These are phyloP conservation scores for Boletus insuetus DNA, from an alignment of 768 basidiomycete genomes.

Conservation along the genomic window DNA sequence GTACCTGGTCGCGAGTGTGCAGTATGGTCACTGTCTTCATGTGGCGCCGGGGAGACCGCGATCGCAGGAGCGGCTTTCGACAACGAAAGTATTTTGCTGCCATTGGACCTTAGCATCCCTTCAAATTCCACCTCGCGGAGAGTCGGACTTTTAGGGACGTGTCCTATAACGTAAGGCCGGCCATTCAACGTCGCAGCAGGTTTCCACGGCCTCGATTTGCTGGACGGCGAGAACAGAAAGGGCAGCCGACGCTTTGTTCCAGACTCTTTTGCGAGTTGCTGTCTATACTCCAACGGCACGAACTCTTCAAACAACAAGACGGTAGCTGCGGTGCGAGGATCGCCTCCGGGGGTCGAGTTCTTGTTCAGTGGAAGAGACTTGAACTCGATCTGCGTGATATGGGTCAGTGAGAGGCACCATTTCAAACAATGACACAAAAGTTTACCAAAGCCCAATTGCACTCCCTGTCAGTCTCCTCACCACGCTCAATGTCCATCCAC, in stretches of 20 bases:
- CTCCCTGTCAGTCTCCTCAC: constrained; percentile 73
- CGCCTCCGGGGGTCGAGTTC: constrained; percentile 29
- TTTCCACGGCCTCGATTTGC: constrained; percentile 62
- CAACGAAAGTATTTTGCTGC: constrained; percentile 39
- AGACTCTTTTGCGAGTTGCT: constrained; percentile 60
- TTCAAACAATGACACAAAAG: constrained; percentile 3
- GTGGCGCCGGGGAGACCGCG: constrained; percentile 22
- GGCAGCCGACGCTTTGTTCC: constrained; percentile 62
- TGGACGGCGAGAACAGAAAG: constrained; percentile 57
- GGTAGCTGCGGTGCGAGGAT: constrained; percentile 70
- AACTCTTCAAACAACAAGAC: constrained; percentile 92
- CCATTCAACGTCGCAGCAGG: constrained; percentile 81
- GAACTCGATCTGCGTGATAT: constrained; percentile 73
- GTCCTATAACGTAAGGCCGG: constrained; percentile 64
- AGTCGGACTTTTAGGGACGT: constrained; percentile 52
- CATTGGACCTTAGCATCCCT: constrained; percentile 58
- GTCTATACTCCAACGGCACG: constrained; percentile 83
- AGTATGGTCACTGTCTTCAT: constrained; percentile 33
- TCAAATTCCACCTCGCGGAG: constrained; percentile 78
- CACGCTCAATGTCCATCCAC: constrained; percentile 77
- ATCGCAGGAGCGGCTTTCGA: constrained; percentile 27
- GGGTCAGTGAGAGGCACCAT: constrained; percentile 1
- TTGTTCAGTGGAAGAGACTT: constrained; percentile 61
- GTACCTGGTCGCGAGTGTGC: constrained; percentile 22
- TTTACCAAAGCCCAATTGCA: constrained; percentile 92